Conservation (phyloP, 2,329 filamentous ascomycete genomes). For the Trichophyton rubrum region DNA sequence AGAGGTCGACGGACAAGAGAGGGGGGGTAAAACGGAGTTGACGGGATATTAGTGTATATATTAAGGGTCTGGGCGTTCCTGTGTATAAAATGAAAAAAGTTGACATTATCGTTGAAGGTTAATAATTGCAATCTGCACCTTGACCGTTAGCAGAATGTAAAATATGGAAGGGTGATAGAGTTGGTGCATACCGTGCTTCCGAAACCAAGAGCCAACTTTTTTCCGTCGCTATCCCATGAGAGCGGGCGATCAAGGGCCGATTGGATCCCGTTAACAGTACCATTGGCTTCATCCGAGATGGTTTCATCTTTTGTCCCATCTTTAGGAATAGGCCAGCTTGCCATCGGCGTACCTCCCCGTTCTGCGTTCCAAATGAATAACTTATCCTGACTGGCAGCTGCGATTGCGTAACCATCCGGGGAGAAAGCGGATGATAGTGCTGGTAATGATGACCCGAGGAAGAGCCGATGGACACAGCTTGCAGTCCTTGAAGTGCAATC, state of each 20-base stretch:
- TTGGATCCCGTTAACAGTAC: slow-evolving; percentile 19
- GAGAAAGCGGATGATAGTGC: slow-evolving; percentile 35
- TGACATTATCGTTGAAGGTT: slow-evolving; percentile 28
- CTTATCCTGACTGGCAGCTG: slow-evolving; percentile 32
- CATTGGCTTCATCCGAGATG: slow-evolving; percentile 24
- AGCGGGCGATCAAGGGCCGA: slow-evolving; percentile 32
- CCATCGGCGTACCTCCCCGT: slow-evolving; percentile 32
- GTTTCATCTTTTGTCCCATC: slow-evolving; percentile 19
- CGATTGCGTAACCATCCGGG: slow-evolving; percentile 36
- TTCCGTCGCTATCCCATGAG: slow-evolving; percentile 43
- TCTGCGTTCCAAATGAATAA: slow-evolving; percentile 38
- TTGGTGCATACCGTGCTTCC: slow-evolving; percentile 35
- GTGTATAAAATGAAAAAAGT: neutral
- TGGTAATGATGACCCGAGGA: slow-evolving; percentile 25
- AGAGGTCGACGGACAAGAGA: neutral
- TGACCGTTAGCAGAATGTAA: neutral
- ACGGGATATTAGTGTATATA: neutral
- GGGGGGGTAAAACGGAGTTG: neutral
- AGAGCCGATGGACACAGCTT: slow-evolving; percentile 26
- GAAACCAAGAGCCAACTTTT: slow-evolving; percentile 40
- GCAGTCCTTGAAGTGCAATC: slow-evolving; percentile 27
- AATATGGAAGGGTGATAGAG: neutral
- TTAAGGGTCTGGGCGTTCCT: neutral
- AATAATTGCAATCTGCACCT: slow-evolving; percentile 21
- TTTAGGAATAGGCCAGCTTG: slow-evolving; percentile 27